phyloP scores from a whole-genome alignment of 2,329 filamentous ascomycete genomes.

The Sclerotinia nivalis region DNA sequence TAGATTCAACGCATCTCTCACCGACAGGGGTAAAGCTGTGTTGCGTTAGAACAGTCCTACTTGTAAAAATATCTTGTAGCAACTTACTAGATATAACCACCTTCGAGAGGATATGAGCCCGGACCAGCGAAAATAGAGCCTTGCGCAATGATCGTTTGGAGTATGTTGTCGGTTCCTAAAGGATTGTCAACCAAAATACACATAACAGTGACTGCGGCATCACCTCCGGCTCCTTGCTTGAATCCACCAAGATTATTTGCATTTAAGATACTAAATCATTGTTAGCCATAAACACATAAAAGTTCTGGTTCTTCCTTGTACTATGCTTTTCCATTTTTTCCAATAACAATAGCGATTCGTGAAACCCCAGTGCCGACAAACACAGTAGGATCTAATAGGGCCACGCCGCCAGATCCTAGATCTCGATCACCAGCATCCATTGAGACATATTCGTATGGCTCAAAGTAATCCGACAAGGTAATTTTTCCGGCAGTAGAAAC shows the following conservation, averaged over 20 bases:
- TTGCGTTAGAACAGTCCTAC: not conserved
- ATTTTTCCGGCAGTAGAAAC: constrained; percentile 49
- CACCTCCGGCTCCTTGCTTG: constrained; percentile 43
- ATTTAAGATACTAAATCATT: constrained; percentile 36
- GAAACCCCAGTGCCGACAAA: constrained; percentile 6
- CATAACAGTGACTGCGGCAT: constrained; percentile 27
- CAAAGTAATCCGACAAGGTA: constrained; percentile 51
- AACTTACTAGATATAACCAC: constrained; percentile 35
- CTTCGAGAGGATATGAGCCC: constrained; percentile 47
- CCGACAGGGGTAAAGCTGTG: not conserved
- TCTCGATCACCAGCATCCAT: constrained; percentile 53
- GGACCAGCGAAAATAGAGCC: constrained; percentile 46
- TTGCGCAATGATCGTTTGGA: constrained; percentile 47
- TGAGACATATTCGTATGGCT: constrained; percentile 52
- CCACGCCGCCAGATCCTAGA: constrained; percentile 49
- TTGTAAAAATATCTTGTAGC: not conserved
- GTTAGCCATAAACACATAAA: not conserved
- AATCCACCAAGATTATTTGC: constrained; percentile 48
- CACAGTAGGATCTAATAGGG: constrained; percentile 42
- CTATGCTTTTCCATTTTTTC: constrained; percentile 46
- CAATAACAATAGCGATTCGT: constrained; percentile 28
- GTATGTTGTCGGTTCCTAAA: constrained; percentile 26
- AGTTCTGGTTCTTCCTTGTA: constrained; percentile 25
- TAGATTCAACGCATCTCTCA: not conserved
- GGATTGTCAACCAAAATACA: not conserved